phyloP scores from a whole-genome alignment of 2,329 filamentous ascomycete genomes.

The Cladosporium sp. region DNA sequence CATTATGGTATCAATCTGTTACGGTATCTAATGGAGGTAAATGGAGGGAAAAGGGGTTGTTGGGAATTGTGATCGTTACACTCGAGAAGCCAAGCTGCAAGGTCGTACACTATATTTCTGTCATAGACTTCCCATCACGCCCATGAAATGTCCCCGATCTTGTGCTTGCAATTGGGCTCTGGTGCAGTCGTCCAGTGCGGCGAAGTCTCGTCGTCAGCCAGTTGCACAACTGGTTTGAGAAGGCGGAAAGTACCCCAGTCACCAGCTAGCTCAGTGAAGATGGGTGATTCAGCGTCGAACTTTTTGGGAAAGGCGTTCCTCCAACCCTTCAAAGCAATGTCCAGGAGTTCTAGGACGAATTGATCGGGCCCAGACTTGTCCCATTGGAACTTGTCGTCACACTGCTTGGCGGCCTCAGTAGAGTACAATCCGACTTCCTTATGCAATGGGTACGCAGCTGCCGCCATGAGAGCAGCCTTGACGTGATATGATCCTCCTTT shows the following conservation, averaged over 20 bases:
- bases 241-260: conserved; percentile 24
- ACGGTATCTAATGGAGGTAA: too few relatives aligned
- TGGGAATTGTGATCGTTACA: too few relatives aligned
- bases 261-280: conserved; percentile 18
- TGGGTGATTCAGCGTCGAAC: conserved; percentile 24
- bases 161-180: neutral
- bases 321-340: conserved; percentile 32
- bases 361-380: conserved; percentile 25
- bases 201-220: conserved; percentile 12
- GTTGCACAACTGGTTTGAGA: conserved; percentile 21
- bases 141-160: neutral
- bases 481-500: conserved; percentile 33
- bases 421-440: conserved; percentile 38
- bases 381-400: conserved; percentile 29
- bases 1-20: too few relatives aligned
- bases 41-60: too few relatives aligned
- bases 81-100: too few relatives aligned
- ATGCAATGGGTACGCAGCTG: conserved; percentile 32
- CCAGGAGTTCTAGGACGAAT: conserved; percentile 31
- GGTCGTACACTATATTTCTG: too few relatives aligned
- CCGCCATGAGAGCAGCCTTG: conserved; percentile 31
- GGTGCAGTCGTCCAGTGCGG: conserved; percentile 6
- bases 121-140: neutral
- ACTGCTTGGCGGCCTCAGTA: conserved; percentile 26
- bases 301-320: conserved; percentile 26